Evolutionary conservation across 129 eudicot species (phyloP), one percentile per base, ranked within the genome.

Genomic region (Apium graveolens): DNA sequence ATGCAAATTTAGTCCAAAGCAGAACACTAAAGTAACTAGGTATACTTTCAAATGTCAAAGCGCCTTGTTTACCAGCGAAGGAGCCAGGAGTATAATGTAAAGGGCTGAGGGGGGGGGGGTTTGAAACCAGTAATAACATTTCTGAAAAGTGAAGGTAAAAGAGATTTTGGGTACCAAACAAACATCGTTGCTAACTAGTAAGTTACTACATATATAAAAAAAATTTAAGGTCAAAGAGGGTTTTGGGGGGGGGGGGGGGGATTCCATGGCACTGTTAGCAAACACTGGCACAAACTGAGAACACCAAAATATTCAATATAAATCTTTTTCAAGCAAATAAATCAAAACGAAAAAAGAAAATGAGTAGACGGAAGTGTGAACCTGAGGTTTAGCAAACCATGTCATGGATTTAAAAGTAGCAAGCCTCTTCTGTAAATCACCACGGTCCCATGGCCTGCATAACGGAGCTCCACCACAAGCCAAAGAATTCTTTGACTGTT

Each of bases 351-450:
- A 37, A 21, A 79, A 34, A n/a, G 4, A 2, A 48, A 29, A 27
- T 21, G 10, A 29, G 68, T 11, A 49, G 70, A 18, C n/a, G 21
- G 5, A 74, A 6, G 37, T 80, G 51, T 82, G 48, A 83, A 96
- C 97, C 97, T 96, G 85, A 27, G 97, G 97, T 88, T 92, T 92
- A 32, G 99, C 99, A 84, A 96, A 96, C 99, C 99, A 96, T 53
- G 88, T 96, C 95, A 92, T 96, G 74, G 99, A 92, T 86, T 92
- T 96, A 81, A 96, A 96, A 20, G 99, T 96, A 31, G 97, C 87
- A 76, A 92, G 81, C 83, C 99, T 86, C 84, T 83, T 86, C 79
- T 86, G 82, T 27, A 96, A 80, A 79, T 96, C 99, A 43, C 78
- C 88, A 55, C 97, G 89, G 74, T 92, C 91, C 99, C 99, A 96